Base-by-base conservation (phyloP, 192 early-diverging fungal genomes). In the Coemansia brasiliensis region DNA sequence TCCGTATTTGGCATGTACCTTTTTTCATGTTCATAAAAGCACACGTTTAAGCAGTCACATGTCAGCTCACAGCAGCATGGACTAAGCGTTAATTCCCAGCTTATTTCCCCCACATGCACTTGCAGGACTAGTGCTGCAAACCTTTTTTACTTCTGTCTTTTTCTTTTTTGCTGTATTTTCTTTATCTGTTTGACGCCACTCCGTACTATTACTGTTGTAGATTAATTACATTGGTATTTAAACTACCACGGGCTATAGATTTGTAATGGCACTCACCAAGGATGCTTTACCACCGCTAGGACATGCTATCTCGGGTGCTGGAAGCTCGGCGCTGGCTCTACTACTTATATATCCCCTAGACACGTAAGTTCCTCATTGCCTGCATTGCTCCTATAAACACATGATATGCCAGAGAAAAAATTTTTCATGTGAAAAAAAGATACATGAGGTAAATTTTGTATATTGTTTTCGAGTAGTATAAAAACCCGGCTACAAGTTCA, bases 401-500 rank as follows among this genome's bases (percentile, higher is more conserved):
- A 15, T 41, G 27, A 56, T 56, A 13, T 48, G 45, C 45, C 4
- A 13, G 3, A 25, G 44, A 45, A 6, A 48, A 22, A 0, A 27
- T 8, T 13, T 48, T 20, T 8, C 13, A 27, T 29, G 25, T 50
- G 22, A 50, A n/a, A n/a, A n/a, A n/a, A n/a, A n/a, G n/a, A n/a
- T n/a, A n/a, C n/a, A n/a, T n/a, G n/a, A n/a, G n/a, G n/a, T n/a
- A n/a, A n/a, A 50, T 50, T 50, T 48, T 48, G 45, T 11, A 13
- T 10, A n/a, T n/a, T n/a, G n/a, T n/a, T n/a, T n/a, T n/a, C n/a
- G n/a, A 20, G 20, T 46, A 46, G 55, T 45, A 90, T 95, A 73
- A 99, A 99, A 71, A 99, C 96, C 10, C 86, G 94, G 40, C 84
- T 96, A 59, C 95, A 98, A 80, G 94, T 98, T n/a, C 94, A 95